Evolutionary conservation across 371 early-diverging fungal species (phyloP).

Genomic region (Choanephora cucurbitarum): DNA sequence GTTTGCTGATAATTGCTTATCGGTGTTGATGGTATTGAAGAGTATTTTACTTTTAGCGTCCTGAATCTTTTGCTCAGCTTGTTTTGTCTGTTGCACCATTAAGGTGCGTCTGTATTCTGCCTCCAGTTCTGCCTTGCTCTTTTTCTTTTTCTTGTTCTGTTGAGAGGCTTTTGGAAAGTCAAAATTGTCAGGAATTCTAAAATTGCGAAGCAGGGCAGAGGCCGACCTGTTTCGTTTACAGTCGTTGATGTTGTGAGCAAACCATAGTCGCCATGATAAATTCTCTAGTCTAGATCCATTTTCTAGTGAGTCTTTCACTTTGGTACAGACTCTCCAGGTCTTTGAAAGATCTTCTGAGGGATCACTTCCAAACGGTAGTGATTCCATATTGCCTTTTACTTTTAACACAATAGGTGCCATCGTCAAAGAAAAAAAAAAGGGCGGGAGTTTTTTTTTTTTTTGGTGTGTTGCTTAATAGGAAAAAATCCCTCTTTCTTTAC

Average conservation of each 20-base stretch:
- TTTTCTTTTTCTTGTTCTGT: constrained; percentile 10
- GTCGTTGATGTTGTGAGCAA: constrained; percentile 67
- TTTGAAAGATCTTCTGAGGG: constrained; percentile 71
- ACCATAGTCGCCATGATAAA: constrained; percentile 87
- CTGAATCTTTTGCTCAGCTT: constrained; percentile 17
- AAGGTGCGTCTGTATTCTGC: constrained; percentile 18
- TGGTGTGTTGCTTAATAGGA: too few species aligned
- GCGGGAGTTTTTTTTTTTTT: background rate
- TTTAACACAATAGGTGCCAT: constrained; percentile 78
- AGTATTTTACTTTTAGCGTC: background rate
- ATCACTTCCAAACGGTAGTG: constrained; percentile 67
- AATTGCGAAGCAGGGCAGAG: constrained; percentile 12
- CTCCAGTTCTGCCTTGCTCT: constrained; percentile 15
- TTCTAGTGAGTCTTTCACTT: constrained; percentile 85
- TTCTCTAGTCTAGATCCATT: constrained; percentile 86
- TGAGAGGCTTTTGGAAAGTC: constrained; percentile 24
- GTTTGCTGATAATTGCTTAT: background rate
- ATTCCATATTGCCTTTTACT: constrained; percentile 70
- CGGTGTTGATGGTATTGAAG: background rate
- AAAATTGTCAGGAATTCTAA: constrained; percentile 27
- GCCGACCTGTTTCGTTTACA: constrained; percentile 17
- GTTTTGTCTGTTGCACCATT: constrained; percentile 25
- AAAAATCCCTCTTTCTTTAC: too few species aligned
- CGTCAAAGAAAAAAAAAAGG: background rate
- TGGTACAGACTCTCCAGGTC: constrained; percentile 84